Evolutionary conservation across 768 basidiomycete genomes (phyloP), one percentile per base, ranked within the genome.

Genomic region (button mushroom (Agaricus bisporus)): DNA sequence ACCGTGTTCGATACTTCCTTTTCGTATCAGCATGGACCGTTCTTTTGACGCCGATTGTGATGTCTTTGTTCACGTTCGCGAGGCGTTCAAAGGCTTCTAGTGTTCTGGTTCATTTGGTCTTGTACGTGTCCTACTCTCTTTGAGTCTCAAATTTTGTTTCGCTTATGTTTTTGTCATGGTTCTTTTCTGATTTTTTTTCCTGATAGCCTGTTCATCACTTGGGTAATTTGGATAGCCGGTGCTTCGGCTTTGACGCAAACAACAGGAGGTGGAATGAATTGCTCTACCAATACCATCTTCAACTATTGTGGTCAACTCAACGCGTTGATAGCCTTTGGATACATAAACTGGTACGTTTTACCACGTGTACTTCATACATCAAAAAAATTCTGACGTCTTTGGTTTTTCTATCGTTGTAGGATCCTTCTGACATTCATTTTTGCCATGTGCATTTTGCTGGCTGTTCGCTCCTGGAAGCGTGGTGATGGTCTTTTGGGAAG

Each of bases 21-120:
- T 91, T 91, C 72, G 61, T 74, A n/a, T 85, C 85, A 10, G 72
- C 73, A 61, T 91, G 88, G 88, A 90, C 86, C 0, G 66, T 85
- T 10, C 60, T 83, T 48, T 70, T 84, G 37, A 74, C 78, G 38
- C 59, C 73, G 4, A 41, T 81, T 42, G 83, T 77, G 68, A 64
- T 83, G 38, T 54, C 74, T 18, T 67, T 85, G 50, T 87, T 89
- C 71, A 64, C 79, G 39, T 65, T 74, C 55, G 68, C 75, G 17
- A 69, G 81, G 11, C 78, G 78, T 29, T 74, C 69, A 22, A 54
- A 80, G 28, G 44, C 85, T 51, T 81, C 79, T 41, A 87, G 82
- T 63, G 78, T 89, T 26, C 73, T 75, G 48, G 75, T 80, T 41
- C 86, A 91, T 67, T 66, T 78, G 26, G 56, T 80, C 55, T 86